Evolutionary conservation across 169 alveolate species (phyloP).

Genomic region (Miamiensis avidus): DNA sequence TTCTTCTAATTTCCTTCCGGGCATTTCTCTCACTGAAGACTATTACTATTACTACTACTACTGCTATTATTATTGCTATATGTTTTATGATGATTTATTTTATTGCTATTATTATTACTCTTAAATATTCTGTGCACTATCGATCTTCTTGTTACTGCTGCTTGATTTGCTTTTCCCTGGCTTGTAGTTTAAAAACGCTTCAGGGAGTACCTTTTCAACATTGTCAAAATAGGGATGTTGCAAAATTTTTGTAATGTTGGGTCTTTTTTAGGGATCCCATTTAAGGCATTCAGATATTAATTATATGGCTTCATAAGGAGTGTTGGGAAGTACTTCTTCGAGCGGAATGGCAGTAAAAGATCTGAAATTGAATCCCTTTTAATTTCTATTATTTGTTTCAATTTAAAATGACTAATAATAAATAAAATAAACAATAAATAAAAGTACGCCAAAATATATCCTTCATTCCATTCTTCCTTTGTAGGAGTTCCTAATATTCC

Average conservation of each 20-base stretch:
- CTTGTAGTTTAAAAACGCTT: not conserved
- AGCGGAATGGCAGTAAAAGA: slow-evolving; percentile 67
- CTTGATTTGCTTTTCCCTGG: not conserved
- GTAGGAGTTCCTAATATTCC: slow-evolving; percentile 75
- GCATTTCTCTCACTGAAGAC: not conserved
- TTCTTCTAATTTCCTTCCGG: not conserved
- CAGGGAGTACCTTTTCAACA: slow-evolving; percentile 22
- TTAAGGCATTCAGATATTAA: slow-evolving; percentile 73
- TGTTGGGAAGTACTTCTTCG: slow-evolving; percentile 70
- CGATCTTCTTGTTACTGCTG: no score
- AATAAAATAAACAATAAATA: not conserved
- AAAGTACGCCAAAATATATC: not conserved
- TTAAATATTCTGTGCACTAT: not conserved
- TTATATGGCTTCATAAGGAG: slow-evolving; percentile 83
- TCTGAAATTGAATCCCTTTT: slow-evolving; percentile 72
- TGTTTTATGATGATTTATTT: not conserved
- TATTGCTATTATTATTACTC: not conserved
- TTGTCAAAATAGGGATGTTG: slow-evolving; percentile 82
- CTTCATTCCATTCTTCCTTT: not conserved
- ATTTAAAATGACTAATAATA: slow-evolving; percentile 65
- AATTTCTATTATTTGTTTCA: slow-evolving; percentile 84
- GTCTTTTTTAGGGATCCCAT: slow-evolving; percentile 87
- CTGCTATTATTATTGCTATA: not conserved
- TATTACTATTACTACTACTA: not conserved
- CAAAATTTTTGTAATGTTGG: slow-evolving; percentile 74